These are phyloP conservation scores for Raffaelea ambrosiae DNA, from an alignment of 2,329 filamentous ascomycete genomes.

Conservation along the genomic window DNA sequence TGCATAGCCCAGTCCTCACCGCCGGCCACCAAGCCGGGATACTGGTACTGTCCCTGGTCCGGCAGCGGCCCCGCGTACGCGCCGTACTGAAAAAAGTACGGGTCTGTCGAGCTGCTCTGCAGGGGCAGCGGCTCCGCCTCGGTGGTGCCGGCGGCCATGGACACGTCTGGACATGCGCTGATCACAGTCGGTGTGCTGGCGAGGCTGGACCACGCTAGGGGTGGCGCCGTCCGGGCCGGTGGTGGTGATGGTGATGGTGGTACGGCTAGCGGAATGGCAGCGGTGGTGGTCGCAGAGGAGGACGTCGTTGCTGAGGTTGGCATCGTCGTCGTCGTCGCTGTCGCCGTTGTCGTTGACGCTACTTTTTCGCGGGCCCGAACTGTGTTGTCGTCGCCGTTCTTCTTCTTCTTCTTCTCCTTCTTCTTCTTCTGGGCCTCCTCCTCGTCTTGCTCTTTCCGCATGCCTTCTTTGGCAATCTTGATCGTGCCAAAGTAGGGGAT, in stretches of 20 bases:
- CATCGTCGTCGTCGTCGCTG: background rate
- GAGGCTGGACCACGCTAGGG: too few species aligned
- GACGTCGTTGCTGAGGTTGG: background rate
- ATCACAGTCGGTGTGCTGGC: too few species aligned
- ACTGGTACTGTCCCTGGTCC: background rate
- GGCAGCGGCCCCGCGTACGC: too few species aligned
- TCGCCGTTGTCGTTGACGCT: background rate
- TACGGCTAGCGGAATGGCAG: background rate
- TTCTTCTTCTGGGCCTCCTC: background rate
- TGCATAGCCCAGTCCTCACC: background rate
- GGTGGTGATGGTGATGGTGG: background rate
- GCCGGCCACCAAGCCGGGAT: background rate
- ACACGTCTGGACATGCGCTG: background rate
- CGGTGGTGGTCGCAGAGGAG: background rate
- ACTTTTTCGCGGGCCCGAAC: too few species aligned
- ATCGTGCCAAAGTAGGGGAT: constrained; percentile 35
- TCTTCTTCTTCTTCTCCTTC: background rate
- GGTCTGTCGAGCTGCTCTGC: too few species aligned
- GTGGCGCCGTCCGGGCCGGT: background rate
- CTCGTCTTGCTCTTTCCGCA: background rate
- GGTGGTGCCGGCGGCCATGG: background rate
- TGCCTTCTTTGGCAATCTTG: constrained; percentile 16
- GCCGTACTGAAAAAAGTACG: too few species aligned
- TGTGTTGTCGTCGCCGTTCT: background rate
- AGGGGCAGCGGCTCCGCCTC: background rate